These are phyloP conservation scores for Aspergillus avenaceus DNA, from an alignment of 495 filamentous ascomycete species.

Conservation along the genomic window DNA sequence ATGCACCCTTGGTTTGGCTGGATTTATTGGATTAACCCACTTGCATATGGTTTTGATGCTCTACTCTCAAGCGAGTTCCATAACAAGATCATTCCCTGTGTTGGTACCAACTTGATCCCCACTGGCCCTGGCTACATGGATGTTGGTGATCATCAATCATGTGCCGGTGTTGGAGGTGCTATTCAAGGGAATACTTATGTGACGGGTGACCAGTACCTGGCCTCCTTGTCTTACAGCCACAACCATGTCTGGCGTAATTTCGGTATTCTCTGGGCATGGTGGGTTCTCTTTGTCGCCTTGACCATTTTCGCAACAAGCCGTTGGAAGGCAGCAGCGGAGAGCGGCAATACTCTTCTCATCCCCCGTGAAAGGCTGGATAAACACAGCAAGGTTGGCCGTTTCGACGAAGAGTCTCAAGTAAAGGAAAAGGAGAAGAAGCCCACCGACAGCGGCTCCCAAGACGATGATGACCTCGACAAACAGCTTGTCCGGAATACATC, in stretches of 20 bases:
- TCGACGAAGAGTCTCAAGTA: constrained; percentile 33
- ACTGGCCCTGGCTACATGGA: constrained; percentile 30
- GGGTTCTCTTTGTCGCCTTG: constrained; percentile 35
- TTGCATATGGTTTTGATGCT: constrained; percentile 69
- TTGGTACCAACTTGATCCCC: constrained; percentile 45
- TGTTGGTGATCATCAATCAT: constrained; percentile 37
- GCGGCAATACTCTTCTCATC: constrained; percentile 31
- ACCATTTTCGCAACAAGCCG: constrained; percentile 36
- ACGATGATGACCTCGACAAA: constrained; percentile 14
- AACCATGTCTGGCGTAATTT: constrained; percentile 48
- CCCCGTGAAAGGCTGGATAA: constrained; percentile 33
- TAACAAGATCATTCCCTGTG: constrained; percentile 43
- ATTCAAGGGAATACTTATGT: constrained; percentile 36
- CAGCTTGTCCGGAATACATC: constrained; percentile 47
- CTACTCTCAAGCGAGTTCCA: constrained; percentile 66
- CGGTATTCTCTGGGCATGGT: constrained; percentile 45
- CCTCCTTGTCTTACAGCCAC: constrained; percentile 45
- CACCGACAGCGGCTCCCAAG: constrained; percentile 7
- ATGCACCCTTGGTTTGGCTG: constrained; percentile 78
- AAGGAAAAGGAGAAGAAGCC: constrained; percentile 17
- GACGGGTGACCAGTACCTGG: constrained; percentile 47
- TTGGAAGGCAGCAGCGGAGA: constrained; percentile 34
- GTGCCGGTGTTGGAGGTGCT: constrained; percentile 50
- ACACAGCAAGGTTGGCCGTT: constrained; percentile 11
- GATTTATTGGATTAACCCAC: constrained; percentile 69